phyloP scores from a whole-genome alignment of 2,329 filamentous ascomycete species.

The Talaromyces sp. region DNA sequence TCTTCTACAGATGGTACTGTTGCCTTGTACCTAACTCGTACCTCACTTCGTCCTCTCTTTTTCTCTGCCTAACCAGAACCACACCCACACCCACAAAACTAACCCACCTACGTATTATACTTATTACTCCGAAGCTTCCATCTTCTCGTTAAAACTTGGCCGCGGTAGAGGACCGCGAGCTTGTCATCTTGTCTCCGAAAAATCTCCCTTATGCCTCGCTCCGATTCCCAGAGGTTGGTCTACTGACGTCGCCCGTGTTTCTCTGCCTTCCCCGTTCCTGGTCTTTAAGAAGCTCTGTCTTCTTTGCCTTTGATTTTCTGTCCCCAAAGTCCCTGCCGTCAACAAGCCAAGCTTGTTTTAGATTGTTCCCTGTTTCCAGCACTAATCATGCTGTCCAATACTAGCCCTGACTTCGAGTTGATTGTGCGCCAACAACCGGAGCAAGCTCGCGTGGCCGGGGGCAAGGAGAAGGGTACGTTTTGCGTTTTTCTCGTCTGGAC shows the following conservation, averaged over 20 bases:
- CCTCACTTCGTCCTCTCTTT: slow-evolving; percentile 6
- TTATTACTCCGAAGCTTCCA: not conserved
- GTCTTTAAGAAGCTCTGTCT: not conserved
- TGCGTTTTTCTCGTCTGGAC: not conserved
- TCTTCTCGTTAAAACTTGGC: not conserved
- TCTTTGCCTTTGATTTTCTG: slow-evolving; percentile 2
- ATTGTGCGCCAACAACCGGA: slow-evolving; percentile 64
- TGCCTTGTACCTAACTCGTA: slow-evolving; percentile 9
- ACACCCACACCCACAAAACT: not conserved
- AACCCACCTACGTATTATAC: not conserved
- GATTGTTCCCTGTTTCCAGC: slow-evolving; percentile 23
- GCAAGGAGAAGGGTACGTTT: slow-evolving; percentile 68
- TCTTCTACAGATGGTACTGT: slow-evolving; percentile 14
- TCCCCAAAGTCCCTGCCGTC: not conserved
- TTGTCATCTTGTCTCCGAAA: slow-evolving; percentile 6
- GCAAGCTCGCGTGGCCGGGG: slow-evolving; percentile 64
- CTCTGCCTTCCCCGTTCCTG: slow-evolving; percentile 12
- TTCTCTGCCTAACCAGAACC: not conserved
- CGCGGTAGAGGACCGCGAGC: slow-evolving; percentile 14
- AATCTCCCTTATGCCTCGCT: slow-evolving; percentile 32
- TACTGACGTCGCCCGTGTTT: slow-evolving; percentile 18
- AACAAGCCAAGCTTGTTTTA: not conserved
- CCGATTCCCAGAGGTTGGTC: slow-evolving; percentile 41
- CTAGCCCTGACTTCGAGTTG: slow-evolving; percentile 56
- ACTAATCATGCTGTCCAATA: slow-evolving; percentile 41